phyloP scores from a whole-genome alignment of 2,329 filamentous ascomycete genomes.

The Hymenotorrendiella dingleyae region DNA sequence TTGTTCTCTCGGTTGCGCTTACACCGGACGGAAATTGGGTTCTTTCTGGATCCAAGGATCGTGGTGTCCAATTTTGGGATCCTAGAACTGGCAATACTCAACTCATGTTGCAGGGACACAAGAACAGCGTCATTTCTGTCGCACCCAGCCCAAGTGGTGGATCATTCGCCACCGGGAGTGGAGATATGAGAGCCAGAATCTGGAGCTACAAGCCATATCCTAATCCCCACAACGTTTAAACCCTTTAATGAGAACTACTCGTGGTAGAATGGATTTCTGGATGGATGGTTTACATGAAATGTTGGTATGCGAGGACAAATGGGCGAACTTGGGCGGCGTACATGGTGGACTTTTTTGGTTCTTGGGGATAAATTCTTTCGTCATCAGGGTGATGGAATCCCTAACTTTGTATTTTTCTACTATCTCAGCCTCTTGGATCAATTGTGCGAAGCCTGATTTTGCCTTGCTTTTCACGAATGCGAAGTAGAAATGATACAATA shows the following conservation, averaged over 20 bases:
- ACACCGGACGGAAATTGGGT: constrained; percentile 95
- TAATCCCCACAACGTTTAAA: too few relatives aligned
- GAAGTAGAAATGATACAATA: too few relatives aligned
- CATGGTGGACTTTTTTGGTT: constrained; percentile 1
- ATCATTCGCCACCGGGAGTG: constrained; percentile 92
- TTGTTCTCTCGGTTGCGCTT: constrained; percentile 90
- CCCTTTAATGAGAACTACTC: not conserved
- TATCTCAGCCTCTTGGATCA: too few relatives aligned
- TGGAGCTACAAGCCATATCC: constrained; percentile 77
- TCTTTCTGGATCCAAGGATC: constrained; percentile 93
- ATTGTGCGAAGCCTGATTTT: too few relatives aligned
- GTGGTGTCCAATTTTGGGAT: constrained; percentile 98
- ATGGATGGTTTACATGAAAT: constrained; percentile 3
- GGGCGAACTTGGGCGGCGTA: constrained; percentile 5
- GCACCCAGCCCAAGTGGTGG: constrained; percentile 79
- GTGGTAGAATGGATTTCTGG: not conserved
- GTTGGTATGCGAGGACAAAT: constrained; percentile 4
- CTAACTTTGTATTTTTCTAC: too few relatives aligned
- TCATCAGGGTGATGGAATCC: not conserved
- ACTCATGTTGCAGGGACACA: constrained; percentile 97
- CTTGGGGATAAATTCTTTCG: not conserved
- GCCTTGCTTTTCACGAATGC: too few relatives aligned
- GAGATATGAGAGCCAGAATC: constrained; percentile 95
- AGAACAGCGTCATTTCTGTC: constrained; percentile 97
- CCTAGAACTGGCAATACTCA: constrained; percentile 88